These are phyloP conservation scores for Metarhizium anisopliae DNA, from an alignment of 2,329 filamentous ascomycete species.

Conservation along the genomic window DNA sequence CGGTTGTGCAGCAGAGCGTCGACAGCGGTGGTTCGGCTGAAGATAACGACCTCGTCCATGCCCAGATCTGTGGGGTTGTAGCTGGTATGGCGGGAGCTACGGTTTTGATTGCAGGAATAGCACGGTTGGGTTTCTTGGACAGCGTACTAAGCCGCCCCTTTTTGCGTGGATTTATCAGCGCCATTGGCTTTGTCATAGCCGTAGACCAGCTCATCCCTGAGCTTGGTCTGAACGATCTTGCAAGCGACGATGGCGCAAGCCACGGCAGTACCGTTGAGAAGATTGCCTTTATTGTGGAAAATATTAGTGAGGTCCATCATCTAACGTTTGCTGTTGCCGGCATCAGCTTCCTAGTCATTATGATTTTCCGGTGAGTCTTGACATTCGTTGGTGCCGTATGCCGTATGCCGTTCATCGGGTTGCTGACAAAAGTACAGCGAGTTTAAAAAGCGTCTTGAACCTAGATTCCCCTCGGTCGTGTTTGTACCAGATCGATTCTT, in stretches of 20 bases:
- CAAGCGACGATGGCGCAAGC: constrained; percentile 54
- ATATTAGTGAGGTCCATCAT: constrained; percentile 57
- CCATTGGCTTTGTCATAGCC: constrained; percentile 91
- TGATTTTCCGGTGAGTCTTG: constrained; percentile 66
- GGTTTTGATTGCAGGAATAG: constrained; percentile 78
- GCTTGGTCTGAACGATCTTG: constrained; percentile 62
- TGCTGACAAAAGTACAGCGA: constrained; percentile 41
- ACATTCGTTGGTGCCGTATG: constrained; percentile 5
- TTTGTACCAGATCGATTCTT: constrained; percentile 89
- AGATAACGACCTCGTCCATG: constrained; percentile 59
- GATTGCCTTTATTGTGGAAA: constrained; percentile 64
- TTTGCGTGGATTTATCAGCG: constrained; percentile 89
- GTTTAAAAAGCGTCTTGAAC: constrained; percentile 71
- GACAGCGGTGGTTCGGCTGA: constrained; percentile 57
- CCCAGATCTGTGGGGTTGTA: constrained; percentile 77
- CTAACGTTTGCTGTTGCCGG: constrained; percentile 71
- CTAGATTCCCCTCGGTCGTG: constrained; percentile 68
- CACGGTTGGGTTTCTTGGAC: constrained; percentile 83
- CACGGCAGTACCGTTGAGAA: constrained; percentile 87
- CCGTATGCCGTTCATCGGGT: not conserved
- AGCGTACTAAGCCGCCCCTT: constrained; percentile 91
- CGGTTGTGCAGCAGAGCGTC: constrained; percentile 71
- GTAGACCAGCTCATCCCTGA: constrained; percentile 93
- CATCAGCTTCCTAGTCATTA: constrained; percentile 76
- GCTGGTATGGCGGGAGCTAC: constrained; percentile 81